These are phyloP conservation scores for Sungouiella thailandica DNA, from an alignment of 805 yeast species.

Conservation along the genomic window DNA sequence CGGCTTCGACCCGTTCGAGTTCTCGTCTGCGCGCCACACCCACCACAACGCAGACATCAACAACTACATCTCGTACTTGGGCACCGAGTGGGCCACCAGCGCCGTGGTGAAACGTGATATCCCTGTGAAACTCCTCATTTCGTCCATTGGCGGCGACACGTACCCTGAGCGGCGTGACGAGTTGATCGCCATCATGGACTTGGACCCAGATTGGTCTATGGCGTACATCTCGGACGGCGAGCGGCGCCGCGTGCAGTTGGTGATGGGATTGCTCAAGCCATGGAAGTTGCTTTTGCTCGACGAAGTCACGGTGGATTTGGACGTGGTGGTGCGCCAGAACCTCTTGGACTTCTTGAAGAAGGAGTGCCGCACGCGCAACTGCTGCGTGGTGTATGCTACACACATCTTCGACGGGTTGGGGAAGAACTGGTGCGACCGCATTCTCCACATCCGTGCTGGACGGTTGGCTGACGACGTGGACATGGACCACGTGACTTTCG, in stretches of 20 bases:
- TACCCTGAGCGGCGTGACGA: slow-evolving; percentile 72
- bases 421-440: slow-evolving; percentile 74
- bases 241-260: slow-evolving; percentile 86
- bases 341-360: slow-evolving; percentile 61
- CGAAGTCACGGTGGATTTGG: slow-evolving; percentile 95
- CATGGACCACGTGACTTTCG: slow-evolving; percentile 25
- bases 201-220: slow-evolving; percentile 90
- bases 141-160: slow-evolving; percentile 67
- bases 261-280: slow-evolving; percentile 88
- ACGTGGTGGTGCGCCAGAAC: slow-evolving; percentile 81
- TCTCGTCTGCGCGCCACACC: slow-evolving; percentile 46
- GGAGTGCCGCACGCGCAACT: slow-evolving; percentile 68
- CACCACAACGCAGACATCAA: slow-evolving; percentile 41
- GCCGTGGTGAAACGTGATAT: slow-evolving; percentile 87
- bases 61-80: slow-evolving; percentile 68
- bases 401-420: slow-evolving; percentile 96
- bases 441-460: slow-evolving; percentile 77
- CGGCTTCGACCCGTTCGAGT: slow-evolving; percentile 79
- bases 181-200: slow-evolving; percentile 72
- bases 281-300: slow-evolving; percentile 87
- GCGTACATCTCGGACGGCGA: slow-evolving; percentile 91
- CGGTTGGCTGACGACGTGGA: slow-evolving; percentile 34
- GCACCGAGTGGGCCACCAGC: slow-evolving; percentile 97
- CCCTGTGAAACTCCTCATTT: slow-evolving; percentile 72
- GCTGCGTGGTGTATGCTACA: slow-evolving; percentile 88